Conservation (phyloP, 2,329 filamentous ascomycete genomes). For the Ascochyta clinopodiicola region DNA sequence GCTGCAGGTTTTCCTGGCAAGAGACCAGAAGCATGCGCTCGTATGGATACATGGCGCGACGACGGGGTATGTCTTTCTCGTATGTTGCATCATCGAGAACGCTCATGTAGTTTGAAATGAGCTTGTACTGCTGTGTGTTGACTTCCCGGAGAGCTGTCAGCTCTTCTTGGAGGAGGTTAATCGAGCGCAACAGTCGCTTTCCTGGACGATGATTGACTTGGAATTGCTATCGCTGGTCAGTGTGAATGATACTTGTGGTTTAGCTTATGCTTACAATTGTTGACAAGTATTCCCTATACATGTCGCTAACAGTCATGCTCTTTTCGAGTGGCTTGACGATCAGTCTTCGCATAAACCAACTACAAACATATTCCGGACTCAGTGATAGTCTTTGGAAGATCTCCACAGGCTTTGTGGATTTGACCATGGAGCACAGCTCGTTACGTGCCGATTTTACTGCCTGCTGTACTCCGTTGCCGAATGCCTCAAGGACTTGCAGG, state of each 20-base stretch:
- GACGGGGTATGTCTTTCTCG: constrained; percentile 24
- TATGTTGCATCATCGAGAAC: constrained; percentile 39
- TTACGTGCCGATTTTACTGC: constrained; percentile 24
- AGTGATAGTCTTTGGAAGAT: constrained; percentile 28
- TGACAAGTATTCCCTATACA: constrained; percentile 42
- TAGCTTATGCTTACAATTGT: constrained; percentile 30
- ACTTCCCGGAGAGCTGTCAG: constrained; percentile 30
- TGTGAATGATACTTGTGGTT: background rate
- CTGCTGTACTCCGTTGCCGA: constrained; percentile 21
- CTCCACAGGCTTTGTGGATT: constrained; percentile 15
- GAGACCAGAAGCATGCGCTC: constrained; percentile 32
- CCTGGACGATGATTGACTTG: constrained; percentile 43
- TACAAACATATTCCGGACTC: constrained; percentile 37
- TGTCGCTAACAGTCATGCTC: constrained; percentile 35
- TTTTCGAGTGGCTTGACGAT: constrained; percentile 38
- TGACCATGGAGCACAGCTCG: constrained; percentile 39
- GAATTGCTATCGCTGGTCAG: constrained; percentile 38
- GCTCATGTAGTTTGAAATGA: constrained; percentile 32
- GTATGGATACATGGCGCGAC: constrained; percentile 29
- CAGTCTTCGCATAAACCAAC: constrained; percentile 41
- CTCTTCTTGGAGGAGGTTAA: constrained; percentile 46
- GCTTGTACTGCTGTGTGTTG: constrained; percentile 36
- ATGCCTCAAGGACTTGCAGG: constrained; percentile 26
- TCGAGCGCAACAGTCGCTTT: constrained; percentile 41
- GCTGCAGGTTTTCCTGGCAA: constrained; percentile 30